Evolutionary conservation across 495 filamentous ascomycete genomes (phyloP), one percentile per base, ranked within the genome.

Genomic region (Xylaria cubensis): DNA sequence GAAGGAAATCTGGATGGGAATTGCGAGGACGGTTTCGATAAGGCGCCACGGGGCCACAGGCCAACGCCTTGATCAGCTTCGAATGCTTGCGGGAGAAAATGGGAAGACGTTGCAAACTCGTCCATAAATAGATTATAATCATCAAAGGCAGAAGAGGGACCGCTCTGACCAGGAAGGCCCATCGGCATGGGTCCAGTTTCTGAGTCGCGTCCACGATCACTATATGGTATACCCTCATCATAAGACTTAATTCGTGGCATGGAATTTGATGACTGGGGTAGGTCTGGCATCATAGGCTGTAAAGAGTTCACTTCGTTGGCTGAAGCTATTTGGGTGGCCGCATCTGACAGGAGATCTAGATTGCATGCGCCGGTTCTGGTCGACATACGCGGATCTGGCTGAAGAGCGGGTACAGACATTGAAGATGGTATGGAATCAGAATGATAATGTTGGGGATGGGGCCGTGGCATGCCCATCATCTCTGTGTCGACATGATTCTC

Each of bases 1-100:
- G 91, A 93, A 1, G 90, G 90, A 55, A 92, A 86, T 51, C 91
- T 85, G 3, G 91, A 93, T 0, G 90, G 90, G 71, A 92, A 91
- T 59, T 90, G 88, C 12, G 89, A 92, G 24, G 89, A 85, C 1
- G 90, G 82, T 66, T 86, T 86, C 12, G 84, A 84, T 7, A 81
- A 73, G 4, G 81, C 82, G 19, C 82, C 78, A 55, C 79, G 76
- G 19, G 83, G 80, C 81, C 82, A 87, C 66, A 85, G 76, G 44
- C 82, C 78, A 59, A 84, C 82, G 29, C 81, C 75, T 64, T 82
- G 81, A 36, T 86, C 85, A n/a, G 80, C 76, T 44, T 86, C 86
- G n/a, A 85, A 81, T 3, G 81, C 80, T 36, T 83, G 80, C 4
- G 84, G 83, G 19, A 87, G 78, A 34, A 86, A 84, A 72, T 86